Evolutionary conservation across 2,329 filamentous ascomycete genomes (phyloP).

Genomic region (Sporothrix pallida): DNA sequence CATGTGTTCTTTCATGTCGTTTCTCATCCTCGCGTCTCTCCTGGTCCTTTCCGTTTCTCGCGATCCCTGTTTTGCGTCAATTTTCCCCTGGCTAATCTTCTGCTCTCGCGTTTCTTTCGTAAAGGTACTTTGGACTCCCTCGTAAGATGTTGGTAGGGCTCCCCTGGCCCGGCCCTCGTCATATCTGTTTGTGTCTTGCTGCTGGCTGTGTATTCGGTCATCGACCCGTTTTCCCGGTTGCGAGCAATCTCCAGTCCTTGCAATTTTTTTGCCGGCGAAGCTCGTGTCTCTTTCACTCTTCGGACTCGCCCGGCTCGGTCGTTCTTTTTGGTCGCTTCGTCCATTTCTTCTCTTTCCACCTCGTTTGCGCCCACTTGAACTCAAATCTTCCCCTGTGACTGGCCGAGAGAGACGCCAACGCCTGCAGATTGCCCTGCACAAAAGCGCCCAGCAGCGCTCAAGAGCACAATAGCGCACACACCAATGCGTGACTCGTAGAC

Average conservation of each 20-base stretch:
- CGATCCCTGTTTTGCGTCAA: neutral
- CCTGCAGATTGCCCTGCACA: constrained; percentile 6
- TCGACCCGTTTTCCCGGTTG: constrained; percentile 21
- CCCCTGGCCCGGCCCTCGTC: constrained; percentile 4
- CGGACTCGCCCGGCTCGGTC: neutral
- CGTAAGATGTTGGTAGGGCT: neutral
- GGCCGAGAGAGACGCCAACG: constrained; percentile 13
- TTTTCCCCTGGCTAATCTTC: neutral
- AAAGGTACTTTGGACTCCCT: neutral
- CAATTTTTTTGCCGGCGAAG: too few species aligned
- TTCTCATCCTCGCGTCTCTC: neutral
- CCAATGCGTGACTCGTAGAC: neutral
- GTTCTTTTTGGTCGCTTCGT: neutral
- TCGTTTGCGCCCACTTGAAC: constrained; percentile 3
- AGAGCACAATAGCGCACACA: neutral
- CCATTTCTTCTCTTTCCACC: neutral
- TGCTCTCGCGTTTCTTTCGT: neutral
- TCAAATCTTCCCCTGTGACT: neutral
- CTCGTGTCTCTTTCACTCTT: neutral
- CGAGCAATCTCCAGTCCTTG: constrained; percentile 12
- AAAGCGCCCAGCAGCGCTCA: neutral
- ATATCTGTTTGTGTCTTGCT: neutral
- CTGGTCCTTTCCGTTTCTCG: neutral
- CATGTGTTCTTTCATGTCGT: neutral
- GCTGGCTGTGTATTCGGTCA: neutral